Base-by-base conservation (phyloP, 1,284 basidiomycete species). In the Schizophyllum commune region DNA sequence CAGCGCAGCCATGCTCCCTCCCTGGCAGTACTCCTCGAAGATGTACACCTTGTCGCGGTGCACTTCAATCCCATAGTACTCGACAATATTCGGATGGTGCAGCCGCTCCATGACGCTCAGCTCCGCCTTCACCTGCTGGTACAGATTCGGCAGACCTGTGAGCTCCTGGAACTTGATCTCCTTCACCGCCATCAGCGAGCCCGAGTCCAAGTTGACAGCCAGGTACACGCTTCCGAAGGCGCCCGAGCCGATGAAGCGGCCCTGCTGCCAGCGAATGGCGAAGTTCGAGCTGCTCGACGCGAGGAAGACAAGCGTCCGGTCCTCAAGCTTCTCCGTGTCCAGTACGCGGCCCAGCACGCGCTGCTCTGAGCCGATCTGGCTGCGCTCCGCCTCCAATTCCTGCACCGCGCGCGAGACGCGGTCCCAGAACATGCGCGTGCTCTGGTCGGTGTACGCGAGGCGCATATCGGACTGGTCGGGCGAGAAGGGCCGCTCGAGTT, bases 1-100 rank as follows among this genome's bases (percentile, higher is more conserved):
- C 59, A 98, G 77, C 56, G 92, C 84, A 1, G 92, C 94, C 60
- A 99, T 74, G 73, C 93, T 97, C 13, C 97, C 97, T 52, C 96
- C 96, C 70, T 96, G 92, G 72, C 97, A 99, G 73, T 92, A 99
- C 77, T 99, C 96, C 74, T 99, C 96, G 72, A 99, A 99, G 67
- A 99, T 98, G 77, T 97, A 99, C 11, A 99, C 95, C 74, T 96
- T 96, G 77, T 99, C 97, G 21, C 97, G 90, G 73, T 99, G 96
- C 5, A 98, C 96, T 74, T 99, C 97, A 68, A 99, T 97, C 51
- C 97, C 97, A 71, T 98, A 98, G 75, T 98, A 99, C 74, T 99
- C 96, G 62, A 99, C 97, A 61, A 99, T 92, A 71, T 99, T 99
- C 15, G 94, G 94, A 74, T 99, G 97, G 66, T 93, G 92, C 33